Evolutionary conservation across 2,329 filamentous ascomycete species (phyloP).

Genomic region (Hysterium pulicare): DNA sequence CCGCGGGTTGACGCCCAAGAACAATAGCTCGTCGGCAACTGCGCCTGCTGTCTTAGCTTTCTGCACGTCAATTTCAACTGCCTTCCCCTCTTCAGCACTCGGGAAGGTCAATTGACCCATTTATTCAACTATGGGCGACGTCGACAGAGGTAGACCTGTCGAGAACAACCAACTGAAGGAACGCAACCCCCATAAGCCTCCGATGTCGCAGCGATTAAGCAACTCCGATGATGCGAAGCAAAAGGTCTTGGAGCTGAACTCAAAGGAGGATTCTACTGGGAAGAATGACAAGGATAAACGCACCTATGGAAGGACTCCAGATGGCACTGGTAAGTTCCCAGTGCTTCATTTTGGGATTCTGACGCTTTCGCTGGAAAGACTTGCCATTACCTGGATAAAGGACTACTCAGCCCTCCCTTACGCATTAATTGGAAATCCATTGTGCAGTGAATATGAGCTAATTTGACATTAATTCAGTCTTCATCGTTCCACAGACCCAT

Average conservation of each 20-base stretch:
- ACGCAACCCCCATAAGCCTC: slow-evolving; percentile 9
- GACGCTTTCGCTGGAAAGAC: no score
- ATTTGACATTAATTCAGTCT: slow-evolving; percentile 60
- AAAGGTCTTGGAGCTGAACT: slow-evolving; percentile 49
- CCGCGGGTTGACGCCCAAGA: no score
- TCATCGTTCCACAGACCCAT: slow-evolving; percentile 91
- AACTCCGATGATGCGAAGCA: slow-evolving; percentile 41
- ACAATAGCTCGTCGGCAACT: not conserved
- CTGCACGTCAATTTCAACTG: not conserved
- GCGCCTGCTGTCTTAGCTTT: not conserved
- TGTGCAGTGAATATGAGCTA: no score
- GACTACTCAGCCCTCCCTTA: not conserved
- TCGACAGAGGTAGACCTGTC: slow-evolving; percentile 1
- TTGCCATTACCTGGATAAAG: no score
- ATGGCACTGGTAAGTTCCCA: slow-evolving; percentile 75
- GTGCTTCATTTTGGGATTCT: no score
- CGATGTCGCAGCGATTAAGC: slow-evolving; percentile 26
- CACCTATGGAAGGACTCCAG: slow-evolving; percentile 86
- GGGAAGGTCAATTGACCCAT: not conserved
- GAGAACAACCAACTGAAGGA: not conserved
- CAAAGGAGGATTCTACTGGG: slow-evolving; percentile 45
- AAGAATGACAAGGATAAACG: slow-evolving; percentile 60
- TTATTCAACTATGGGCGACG: not conserved
- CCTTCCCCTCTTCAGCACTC: not conserved
- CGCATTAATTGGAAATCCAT: no score